Percentiles rank a stretch among this genome's conserved stretches.
These are phyloP conservation scores for Auriscalpium vulgare DNA, from an alignment of 768 basidiomycete species.

Conservation along the genomic window DNA sequence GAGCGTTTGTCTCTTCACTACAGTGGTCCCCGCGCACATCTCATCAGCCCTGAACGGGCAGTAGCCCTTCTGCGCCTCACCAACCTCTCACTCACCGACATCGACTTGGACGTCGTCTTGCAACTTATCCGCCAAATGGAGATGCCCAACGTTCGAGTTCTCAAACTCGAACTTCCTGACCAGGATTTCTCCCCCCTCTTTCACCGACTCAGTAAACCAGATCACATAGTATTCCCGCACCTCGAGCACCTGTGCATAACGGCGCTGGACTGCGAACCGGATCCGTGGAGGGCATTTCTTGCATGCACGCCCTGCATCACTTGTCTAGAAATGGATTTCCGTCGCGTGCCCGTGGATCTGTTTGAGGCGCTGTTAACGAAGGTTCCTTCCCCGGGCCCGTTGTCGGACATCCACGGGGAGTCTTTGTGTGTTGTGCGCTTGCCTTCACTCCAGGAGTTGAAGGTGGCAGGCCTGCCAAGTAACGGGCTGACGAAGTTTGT, in stretches of 20 bases:
- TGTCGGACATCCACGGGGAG: not conserved
- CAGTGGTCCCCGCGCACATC: slow-evolving; percentile 39
- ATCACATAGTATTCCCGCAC: slow-evolving; percentile 15
- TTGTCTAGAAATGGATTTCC: slow-evolving; percentile 8
- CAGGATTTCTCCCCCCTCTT: slow-evolving; percentile 46
- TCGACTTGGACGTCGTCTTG: slow-evolving; percentile 48
- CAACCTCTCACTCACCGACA: slow-evolving; percentile 44
- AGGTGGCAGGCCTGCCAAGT: slow-evolving; percentile 1
- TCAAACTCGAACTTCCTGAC: slow-evolving; percentile 44
- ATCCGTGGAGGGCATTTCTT: slow-evolving; percentile 20
- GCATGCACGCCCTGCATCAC: not conserved
- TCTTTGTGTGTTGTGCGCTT: not conserved
- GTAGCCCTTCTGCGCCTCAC: slow-evolving; percentile 25
- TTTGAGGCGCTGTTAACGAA: not conserved
- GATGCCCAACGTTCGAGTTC: slow-evolving; percentile 35
- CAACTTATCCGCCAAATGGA: slow-evolving; percentile 37
- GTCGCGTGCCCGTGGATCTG: not conserved
- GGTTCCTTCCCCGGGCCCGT: not conserved
- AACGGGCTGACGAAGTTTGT: not conserved
- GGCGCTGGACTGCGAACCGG: slow-evolving; percentile 17
- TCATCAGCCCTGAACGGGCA: slow-evolving; percentile 25
- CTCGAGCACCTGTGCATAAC: slow-evolving; percentile 20
- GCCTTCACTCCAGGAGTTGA: slow-evolving; percentile 1
- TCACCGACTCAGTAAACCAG: not conserved
- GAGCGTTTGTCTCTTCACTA: slow-evolving; percentile 45